Conservation (phyloP, 257 asterid genomes). For the Solanum chmielewskii region DNA sequence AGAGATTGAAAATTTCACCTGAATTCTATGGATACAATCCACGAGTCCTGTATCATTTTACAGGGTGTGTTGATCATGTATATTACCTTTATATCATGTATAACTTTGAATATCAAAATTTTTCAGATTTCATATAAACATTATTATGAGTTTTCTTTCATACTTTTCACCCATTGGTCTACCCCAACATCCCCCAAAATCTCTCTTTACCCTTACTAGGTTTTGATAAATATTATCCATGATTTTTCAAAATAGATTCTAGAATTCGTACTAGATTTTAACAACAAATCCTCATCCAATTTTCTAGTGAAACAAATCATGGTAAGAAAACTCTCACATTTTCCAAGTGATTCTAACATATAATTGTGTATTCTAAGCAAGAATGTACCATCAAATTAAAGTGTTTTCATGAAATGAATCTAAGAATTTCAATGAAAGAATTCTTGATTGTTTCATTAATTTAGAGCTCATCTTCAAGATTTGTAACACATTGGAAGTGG, state of each 20-base stretch:
- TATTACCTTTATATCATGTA: too few relatives aligned
- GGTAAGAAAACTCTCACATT: not conserved
- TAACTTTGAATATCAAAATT: not conserved
- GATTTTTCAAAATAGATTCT: not conserved
- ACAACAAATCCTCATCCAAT: not conserved
- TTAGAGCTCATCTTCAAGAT: too few relatives aligned
- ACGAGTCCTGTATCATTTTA: not conserved
- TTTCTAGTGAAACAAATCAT: too few relatives aligned
- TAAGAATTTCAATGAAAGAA: too few relatives aligned
- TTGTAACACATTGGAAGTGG: too few relatives aligned
- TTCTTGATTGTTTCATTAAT: too few relatives aligned
- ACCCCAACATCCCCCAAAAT: not conserved
- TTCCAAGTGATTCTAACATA: not conserved
- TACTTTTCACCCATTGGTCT: not conserved
- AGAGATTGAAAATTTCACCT: not conserved
- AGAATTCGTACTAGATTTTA: not conserved
- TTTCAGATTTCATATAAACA: not conserved
- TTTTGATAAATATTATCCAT: not conserved
- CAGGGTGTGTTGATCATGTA: not conserved
- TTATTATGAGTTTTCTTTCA: not conserved
- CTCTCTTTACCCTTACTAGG: not conserved
- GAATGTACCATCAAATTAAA: not conserved
- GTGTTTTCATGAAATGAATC: not conserved
- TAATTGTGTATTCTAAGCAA: too few relatives aligned
- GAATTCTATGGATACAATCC: not conserved